A percentile compares a stretch with the other conserved stretches of the same genome.
Conservation (phyloP, 257 asterid genomes). For the Thymus quinquecostatus region DNA sequence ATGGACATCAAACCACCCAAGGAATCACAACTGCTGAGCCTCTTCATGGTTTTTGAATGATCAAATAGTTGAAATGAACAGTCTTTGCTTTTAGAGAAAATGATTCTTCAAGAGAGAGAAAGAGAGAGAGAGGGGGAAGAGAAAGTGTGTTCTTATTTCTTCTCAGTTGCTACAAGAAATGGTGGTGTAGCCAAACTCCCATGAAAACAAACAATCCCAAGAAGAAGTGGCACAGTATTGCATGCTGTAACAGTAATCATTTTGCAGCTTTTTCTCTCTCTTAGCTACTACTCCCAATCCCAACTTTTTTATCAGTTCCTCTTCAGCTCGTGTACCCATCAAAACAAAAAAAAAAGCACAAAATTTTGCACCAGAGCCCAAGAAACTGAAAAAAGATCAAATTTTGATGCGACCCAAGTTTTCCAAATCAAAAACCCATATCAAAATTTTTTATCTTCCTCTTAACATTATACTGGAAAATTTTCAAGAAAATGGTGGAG, state of each 20-base stretch:
- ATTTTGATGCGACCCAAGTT: slow-evolving; percentile 16
- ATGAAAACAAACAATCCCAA: slow-evolving; percentile 52
- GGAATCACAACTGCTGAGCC: slow-evolving; percentile 68
- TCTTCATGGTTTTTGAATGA: slow-evolving; percentile 60
- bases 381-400: slow-evolving; percentile 15
- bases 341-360: slow-evolving; percentile 16
- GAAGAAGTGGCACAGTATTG: slow-evolving; percentile 57
- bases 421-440: slow-evolving; percentile 12
- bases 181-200: slow-evolving; percentile 33
- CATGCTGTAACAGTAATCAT: slow-evolving; percentile 41
- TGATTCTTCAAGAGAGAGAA: slow-evolving; percentile 26
- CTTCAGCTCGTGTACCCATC: slow-evolving; percentile 63
- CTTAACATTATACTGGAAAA: slow-evolving; percentile 48
- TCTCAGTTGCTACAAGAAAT: slow-evolving; percentile 38
- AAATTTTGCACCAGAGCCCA: slow-evolving; percentile 15
- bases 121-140: background rate
- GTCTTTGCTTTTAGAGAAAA: background rate
- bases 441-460: slow-evolving; percentile 15
- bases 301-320: slow-evolving; percentile 44
- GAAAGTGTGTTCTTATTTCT: background rate
- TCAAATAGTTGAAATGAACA: background rate
- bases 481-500: background rate
- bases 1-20: slow-evolving; percentile 77
- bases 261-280: slow-evolving; percentile 47
- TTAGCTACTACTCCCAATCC: slow-evolving; percentile 49